A percentile compares a stretch with the other conserved stretches of the same genome.
These are phyloP conservation scores for Cornus kousa DNA, from an alignment of 148 eudicot species.

Conservation along the genomic window DNA sequence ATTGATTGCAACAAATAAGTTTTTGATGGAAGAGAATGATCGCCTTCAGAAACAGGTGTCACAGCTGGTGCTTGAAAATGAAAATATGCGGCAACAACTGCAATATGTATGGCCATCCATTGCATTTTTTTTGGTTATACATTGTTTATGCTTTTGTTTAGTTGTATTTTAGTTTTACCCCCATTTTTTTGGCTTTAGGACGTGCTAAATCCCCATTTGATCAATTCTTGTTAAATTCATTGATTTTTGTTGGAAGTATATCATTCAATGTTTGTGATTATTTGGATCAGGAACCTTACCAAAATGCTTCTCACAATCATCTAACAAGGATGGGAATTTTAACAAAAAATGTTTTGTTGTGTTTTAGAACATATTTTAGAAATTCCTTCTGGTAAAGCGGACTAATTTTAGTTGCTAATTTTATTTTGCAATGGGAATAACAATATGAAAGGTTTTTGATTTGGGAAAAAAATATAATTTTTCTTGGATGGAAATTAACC, in stretches of 20 bases:
- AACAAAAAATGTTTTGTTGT: background rate
- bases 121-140: background rate
- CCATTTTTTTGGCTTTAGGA: constrained; percentile 1
- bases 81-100: constrained; percentile 44
- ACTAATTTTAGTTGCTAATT: no score
- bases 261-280: background rate
- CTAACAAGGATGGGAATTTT: background rate
- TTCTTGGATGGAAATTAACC: background rate
- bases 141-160: background rate
- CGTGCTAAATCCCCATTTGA: background rate
- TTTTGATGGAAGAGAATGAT: constrained; percentile 55
- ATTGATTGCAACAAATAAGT: constrained; percentile 45
- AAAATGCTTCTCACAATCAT: background rate
- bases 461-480: background rate
- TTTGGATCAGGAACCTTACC: background rate
- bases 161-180: background rate
- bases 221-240: background rate
- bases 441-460: background rate
- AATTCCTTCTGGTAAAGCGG: background rate
- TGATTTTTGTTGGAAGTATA: background rate
- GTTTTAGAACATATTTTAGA: no score
- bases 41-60: constrained; percentile 52
- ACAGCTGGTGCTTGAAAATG: constrained; percentile 47
- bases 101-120: constrained; percentile 27
- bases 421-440: background rate